Conservation (phyloP, 2,329 filamentous ascomycete genomes). For the Alternaria gansuensis region DNA sequence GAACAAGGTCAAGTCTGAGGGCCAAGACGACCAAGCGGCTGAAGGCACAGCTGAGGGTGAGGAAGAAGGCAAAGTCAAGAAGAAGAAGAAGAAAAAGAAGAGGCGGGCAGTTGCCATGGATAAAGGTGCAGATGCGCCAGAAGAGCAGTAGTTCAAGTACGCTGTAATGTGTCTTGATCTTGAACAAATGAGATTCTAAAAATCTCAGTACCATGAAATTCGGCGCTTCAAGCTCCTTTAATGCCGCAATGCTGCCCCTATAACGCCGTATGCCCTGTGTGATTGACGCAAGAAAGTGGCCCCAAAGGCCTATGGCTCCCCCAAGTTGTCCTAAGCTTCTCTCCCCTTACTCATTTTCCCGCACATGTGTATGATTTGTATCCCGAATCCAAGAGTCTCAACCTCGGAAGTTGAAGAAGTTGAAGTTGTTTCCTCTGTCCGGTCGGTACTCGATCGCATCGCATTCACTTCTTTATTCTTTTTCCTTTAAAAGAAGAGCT, state of each 20-base stretch:
- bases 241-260: conserved; percentile 3
- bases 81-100: conserved; percentile 57
- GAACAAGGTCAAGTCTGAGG: conserved; percentile 51
- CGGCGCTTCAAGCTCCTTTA: conserved; percentile 1
- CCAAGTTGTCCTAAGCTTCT: not conserved
- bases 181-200: conserved; percentile 10
- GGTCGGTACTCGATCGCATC: not conserved
- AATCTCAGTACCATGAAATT: conserved; percentile 8
- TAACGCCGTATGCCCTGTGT: conserved; percentile 16
- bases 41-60: conserved; percentile 35
- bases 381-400: not conserved
- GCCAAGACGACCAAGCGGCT: conserved; percentile 23
- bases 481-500: conserved; percentile 54
- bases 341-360: not conserved
- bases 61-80: conserved; percentile 49
- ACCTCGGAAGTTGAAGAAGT: not conserved
- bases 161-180: not conserved
- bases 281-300: conserved; percentile 8
- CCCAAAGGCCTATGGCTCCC: not conserved
- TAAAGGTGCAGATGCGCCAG: conserved; percentile 25
- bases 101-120: conserved; percentile 50
- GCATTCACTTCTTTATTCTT: conserved; percentile 2
- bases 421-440: not conserved
- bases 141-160: conserved; percentile 18
- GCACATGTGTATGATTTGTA: not conserved